Conservation (phyloP, 78 protist genomes). For the Paratrimastix pyriformis region DNA sequence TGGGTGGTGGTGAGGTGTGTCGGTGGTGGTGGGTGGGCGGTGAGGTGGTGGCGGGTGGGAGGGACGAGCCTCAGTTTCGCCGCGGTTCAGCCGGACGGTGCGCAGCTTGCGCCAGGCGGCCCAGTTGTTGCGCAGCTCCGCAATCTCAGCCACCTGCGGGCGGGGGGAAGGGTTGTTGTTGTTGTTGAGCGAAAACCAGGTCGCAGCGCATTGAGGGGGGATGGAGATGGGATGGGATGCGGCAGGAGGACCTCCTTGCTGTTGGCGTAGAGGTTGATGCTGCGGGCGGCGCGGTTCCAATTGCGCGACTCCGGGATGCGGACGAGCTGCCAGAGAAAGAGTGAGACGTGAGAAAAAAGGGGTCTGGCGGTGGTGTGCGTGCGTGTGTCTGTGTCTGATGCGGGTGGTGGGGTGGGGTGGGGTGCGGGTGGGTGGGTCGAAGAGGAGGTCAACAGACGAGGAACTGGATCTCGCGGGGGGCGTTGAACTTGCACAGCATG, state of each 20-base stretch:
- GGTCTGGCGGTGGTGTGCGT: no score
- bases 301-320: slow-evolving; percentile 12
- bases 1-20: no score
- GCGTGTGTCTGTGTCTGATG: no score
- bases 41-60: no score
- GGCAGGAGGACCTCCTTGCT: slow-evolving; percentile 22
- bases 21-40: no score
- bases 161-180: no score
- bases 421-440: no score
- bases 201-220: no score
- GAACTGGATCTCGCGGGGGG: slow-evolving; percentile 18
- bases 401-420: no score
- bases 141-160: slow-evolving; percentile 30
- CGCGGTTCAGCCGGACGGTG: slow-evolving; percentile 26
- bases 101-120: slow-evolving; percentile 46
- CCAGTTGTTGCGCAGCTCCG: slow-evolving; percentile 45
- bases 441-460: neutral
- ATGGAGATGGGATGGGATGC: neutral
- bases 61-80: slow-evolving; percentile 26
- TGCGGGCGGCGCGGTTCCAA: slow-evolving; percentile 18
- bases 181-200: no score
- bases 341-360: neutral
- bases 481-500: no score
- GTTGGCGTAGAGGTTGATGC: slow-evolving; percentile 48
- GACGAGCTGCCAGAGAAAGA: neutral